Evolutionary conservation across 805 yeast species (phyloP), one percentile per base, ranked within the genome.

Genomic region (Yamadazyma endophytica): DNA sequence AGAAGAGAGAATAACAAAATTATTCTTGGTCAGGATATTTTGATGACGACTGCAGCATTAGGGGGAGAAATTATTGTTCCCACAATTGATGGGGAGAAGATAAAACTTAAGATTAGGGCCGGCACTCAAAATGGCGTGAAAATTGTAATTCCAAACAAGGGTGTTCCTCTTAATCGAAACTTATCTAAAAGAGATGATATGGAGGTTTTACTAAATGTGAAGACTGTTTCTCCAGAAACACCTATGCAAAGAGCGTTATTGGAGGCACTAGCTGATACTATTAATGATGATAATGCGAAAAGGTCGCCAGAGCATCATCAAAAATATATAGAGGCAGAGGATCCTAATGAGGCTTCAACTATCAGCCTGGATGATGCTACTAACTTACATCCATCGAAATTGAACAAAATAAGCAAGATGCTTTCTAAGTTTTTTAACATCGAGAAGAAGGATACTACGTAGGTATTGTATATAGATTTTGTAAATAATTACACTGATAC

Each of bases 11-110:
- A 82, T 21, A 73, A 75, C 43, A 81, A 85, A 47, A 70, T 92
- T 36, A 55, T 82, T 35, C 73, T 77, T 49, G 67, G 70, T 17
- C 76, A 79, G 28, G 76, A 77, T 26, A 78, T 92, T 31, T 83
- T 92, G 28, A 83, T 87, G 78, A 92, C 98, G 1, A 92, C 98
- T 0, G 98, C 98, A 1, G 88, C 96, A 0, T 67, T 92, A 26
- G 99, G 99, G 39, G 99, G 99, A 22, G 78, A 76, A 26, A 73
- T 92, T 14, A 77, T 82, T 29, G 75, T 92, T n/a, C 97, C 97
- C 20, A 90, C 98, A 0, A 73, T 92, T 17, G 86, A 79, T 41
- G 97, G 94, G 4, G 73, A 73, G 24, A 71, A 71, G 21, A 64
- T 94, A 31, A 82, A 87, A 55, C 60, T 92, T 34, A 85, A 78